A percentile compares a stretch with the other conserved stretches of the same genome.
phyloP scores from a whole-genome alignment of 441 rosid species.

The Adansonia rubrostipa region DNA sequence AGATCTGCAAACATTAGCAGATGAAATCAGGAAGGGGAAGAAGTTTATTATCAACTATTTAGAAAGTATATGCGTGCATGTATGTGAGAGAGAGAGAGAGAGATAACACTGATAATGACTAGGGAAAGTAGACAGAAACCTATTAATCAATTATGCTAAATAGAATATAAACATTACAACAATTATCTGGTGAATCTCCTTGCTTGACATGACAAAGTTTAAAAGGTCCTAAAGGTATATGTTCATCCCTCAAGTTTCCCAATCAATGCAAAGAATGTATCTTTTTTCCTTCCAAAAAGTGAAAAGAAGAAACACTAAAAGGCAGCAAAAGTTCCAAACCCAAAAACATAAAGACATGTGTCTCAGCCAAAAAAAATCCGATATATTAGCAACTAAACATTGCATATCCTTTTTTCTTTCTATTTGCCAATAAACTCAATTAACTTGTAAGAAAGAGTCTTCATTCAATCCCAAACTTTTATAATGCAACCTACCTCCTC shows the following conservation, averaged over 20 bases:
- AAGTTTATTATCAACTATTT: not conserved
- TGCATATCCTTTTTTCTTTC: not conserved
- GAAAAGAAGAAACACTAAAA: too few relatives aligned
- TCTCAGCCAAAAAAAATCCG: not conserved
- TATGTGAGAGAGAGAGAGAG: not conserved
- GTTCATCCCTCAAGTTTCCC: not conserved
- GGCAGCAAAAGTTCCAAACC: not conserved
- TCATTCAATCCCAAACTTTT: too few relatives aligned
- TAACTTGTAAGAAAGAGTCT: not conserved
- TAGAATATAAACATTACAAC: not conserved
- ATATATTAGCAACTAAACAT: too few relatives aligned
- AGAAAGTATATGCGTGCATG: too few relatives aligned
- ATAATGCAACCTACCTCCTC: constrained; percentile 60
- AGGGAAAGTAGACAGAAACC: not conserved
- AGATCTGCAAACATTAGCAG: too few relatives aligned
- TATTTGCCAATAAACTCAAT: not conserved
- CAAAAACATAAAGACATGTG: not conserved
- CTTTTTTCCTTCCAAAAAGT: too few relatives aligned
- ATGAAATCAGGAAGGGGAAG: too few relatives aligned
- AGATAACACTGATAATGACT: not conserved
- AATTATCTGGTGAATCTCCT: not conserved
- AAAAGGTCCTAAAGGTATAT: not conserved
- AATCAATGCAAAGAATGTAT: not conserved
- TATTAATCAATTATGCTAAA: not conserved
- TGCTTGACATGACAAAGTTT: not conserved